phyloP scores from a whole-genome alignment of 176 grass and related monocot genomes.

The Oryza nivara region DNA sequence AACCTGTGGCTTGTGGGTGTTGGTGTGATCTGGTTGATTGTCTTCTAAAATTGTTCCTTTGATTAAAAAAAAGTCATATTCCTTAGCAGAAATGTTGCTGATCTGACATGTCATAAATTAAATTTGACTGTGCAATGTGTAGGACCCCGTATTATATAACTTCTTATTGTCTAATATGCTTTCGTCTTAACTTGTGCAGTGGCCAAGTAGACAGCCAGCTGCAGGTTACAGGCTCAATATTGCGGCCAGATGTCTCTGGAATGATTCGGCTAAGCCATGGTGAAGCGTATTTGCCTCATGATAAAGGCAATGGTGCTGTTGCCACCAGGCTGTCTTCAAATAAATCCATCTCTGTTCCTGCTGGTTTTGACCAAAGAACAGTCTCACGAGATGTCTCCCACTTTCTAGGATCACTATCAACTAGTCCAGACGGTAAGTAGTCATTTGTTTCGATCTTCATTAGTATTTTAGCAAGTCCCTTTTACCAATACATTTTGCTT shows the following conservation, averaged over 20 bases:
- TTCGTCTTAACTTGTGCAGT: slow-evolving; percentile 55
- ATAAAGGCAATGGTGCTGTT: slow-evolving; percentile 88
- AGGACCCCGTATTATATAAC: background rate
- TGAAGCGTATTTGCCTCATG: slow-evolving; percentile 98
- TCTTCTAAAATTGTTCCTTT: slow-evolving; percentile 21
- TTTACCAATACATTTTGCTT: slow-evolving; percentile 16
- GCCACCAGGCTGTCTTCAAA: slow-evolving; percentile 59
- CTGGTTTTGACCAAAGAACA: slow-evolving; percentile 65
- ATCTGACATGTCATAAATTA: slow-evolving; percentile 19
- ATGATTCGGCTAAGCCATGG: slow-evolving; percentile 84
- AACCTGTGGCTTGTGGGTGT: slow-evolving; percentile 4
- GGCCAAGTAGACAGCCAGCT: slow-evolving; percentile 92
- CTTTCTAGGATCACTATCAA: slow-evolving; percentile 64
- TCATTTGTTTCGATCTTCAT: slow-evolving; percentile 11
- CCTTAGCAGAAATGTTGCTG: slow-evolving; percentile 29
- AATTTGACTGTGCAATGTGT: slow-evolving; percentile 22
- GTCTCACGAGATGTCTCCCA: slow-evolving; percentile 59
- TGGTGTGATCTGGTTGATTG: slow-evolving; percentile 16
- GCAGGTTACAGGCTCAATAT: slow-evolving; percentile 91
- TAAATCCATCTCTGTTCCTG: slow-evolving; percentile 58
- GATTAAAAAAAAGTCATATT: background rate
- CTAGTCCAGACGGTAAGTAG: slow-evolving; percentile 64
- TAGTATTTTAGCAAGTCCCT: slow-evolving; percentile 20
- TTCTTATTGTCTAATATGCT: slow-evolving; percentile 31
- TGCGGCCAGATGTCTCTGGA: slow-evolving; percentile 93